phyloP scores from a whole-genome alignment of 148 eudicot genomes.

The Linanthus parryae region DNA sequence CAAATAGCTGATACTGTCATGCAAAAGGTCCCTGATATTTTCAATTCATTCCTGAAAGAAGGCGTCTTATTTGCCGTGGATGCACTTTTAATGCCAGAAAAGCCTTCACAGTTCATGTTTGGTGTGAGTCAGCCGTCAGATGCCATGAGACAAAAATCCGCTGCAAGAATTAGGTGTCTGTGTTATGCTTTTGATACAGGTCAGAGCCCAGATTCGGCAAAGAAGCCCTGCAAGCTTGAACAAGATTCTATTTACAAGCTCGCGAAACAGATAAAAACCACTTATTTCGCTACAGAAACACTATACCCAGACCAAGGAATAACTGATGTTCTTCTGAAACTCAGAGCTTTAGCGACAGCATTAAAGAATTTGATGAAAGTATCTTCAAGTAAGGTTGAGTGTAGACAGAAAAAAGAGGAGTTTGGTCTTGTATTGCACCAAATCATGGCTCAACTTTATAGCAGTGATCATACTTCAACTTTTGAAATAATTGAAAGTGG shows the following conservation, averaged over 20 bases:
- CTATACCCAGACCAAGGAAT: conserved; percentile 40
- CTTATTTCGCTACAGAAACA: conserved; percentile 42
- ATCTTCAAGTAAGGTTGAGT: conserved; percentile 17
- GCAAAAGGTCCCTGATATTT: conserved; percentile 56
- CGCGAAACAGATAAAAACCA: conserved; percentile 54
- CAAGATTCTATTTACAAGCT: conserved; percentile 52
- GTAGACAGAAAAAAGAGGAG: conserved; percentile 40
- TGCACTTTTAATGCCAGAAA: conserved; percentile 50
- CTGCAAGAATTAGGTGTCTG: conserved; percentile 44
- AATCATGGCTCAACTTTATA: conserved; percentile 58
- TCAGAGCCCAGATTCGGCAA: conserved; percentile 27
- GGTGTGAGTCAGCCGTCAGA: conserved; percentile 25
- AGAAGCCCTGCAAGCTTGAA: conserved; percentile 59
- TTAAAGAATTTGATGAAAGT: conserved; percentile 40
- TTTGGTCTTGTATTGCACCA: conserved; percentile 39
- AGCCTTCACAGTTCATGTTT: conserved; percentile 41
- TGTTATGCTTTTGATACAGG: conserved; percentile 53
- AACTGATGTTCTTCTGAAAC: conserved; percentile 65
- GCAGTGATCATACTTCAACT: conserved; percentile 68
- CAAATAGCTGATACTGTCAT: conserved; percentile 67
- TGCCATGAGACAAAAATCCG: conserved; percentile 25
- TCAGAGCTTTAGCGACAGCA: conserved; percentile 46
- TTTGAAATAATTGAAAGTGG: conserved; percentile 96
- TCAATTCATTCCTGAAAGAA: conserved; percentile 69
- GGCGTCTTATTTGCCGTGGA: conserved; percentile 82